These are phyloP conservation scores for Aureobasidium sp. DNA, from an alignment of 2,329 filamentous ascomycete genomes.

Conservation along the genomic window DNA sequence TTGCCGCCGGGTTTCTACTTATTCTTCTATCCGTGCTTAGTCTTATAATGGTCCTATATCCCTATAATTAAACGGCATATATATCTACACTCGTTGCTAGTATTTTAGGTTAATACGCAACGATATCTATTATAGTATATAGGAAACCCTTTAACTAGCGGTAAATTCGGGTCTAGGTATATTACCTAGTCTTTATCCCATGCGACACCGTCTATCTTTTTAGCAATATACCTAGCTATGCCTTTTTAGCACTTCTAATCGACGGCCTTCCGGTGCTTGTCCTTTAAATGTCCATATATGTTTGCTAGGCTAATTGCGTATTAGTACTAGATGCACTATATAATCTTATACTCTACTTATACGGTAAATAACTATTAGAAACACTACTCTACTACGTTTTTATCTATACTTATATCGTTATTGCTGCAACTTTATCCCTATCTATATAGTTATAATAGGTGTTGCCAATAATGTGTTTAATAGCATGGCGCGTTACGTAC, in stretches of 20 bases:
- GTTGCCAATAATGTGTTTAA: not conserved
- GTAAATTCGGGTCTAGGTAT: not conserved
- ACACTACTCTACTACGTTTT: not conserved
- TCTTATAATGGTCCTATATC: not conserved
- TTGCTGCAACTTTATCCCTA: not conserved
- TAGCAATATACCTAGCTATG: not conserved
- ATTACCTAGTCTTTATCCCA: not conserved
- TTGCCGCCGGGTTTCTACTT: not conserved
- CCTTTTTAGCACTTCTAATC: not conserved
- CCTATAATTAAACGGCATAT: not conserved
- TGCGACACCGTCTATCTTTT: not conserved
- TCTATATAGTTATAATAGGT: not conserved
- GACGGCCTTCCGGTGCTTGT: not conserved
- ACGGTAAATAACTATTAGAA: not conserved
- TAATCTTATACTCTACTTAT: not conserved
- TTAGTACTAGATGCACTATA: not conserved
- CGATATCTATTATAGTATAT: not conserved
- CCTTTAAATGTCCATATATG: not conserved
- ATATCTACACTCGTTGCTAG: not conserved
- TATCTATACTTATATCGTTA: not conserved
- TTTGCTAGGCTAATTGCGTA: not conserved
- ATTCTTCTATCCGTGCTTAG: not conserved
- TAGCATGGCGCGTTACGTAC: not conserved
- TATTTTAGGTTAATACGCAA: not conserved
- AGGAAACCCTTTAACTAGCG: not conserved